Percentiles rank a stretch among this genome's conserved stretches.
Conservation (phyloP, 2,329 filamentous ascomycete species). For the Mollisiaceae sp. region DNA sequence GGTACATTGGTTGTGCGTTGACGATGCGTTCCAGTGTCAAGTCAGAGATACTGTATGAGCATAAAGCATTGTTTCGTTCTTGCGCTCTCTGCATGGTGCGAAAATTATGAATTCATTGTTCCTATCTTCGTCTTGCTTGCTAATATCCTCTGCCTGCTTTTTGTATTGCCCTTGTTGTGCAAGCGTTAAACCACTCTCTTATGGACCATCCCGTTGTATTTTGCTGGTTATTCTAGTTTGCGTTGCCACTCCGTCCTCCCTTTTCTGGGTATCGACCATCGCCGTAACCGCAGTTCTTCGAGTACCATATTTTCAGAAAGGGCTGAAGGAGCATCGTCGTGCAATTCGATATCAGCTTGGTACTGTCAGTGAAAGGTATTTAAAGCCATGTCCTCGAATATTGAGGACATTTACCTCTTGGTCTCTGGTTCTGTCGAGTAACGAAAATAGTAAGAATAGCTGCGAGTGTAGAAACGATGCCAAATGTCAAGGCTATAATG, state of each 20-base stretch:
- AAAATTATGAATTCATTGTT: background rate
- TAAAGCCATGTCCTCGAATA: background rate
- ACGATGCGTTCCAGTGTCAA: background rate
- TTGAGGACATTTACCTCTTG: background rate
- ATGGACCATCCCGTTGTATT: background rate
- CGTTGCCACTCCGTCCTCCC: background rate
- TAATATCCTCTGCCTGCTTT: background rate
- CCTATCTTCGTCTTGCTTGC: background rate
- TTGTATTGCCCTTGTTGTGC: background rate
- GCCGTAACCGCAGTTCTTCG: slow-evolving; percentile 1
- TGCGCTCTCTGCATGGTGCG: background rate
- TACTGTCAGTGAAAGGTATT: background rate
- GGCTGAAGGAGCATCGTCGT: background rate
- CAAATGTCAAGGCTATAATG: slow-evolving; percentile 12
- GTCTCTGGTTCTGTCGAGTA: background rate
- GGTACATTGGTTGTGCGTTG: background rate
- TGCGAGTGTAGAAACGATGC: slow-evolving; percentile 12
- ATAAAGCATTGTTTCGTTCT: slow-evolving; percentile 8
- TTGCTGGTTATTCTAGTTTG: background rate
- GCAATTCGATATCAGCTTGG: background rate
- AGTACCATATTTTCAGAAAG: background rate
- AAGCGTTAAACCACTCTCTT: background rate
- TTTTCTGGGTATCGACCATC: background rate
- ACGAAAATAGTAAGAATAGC: slow-evolving; percentile 6
- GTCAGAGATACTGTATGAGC: slow-evolving; percentile 19